Evolutionary conservation across 192 early-diverging fungal genomes (phyloP).

Genomic region (Lunasporangiospora selenospora): DNA sequence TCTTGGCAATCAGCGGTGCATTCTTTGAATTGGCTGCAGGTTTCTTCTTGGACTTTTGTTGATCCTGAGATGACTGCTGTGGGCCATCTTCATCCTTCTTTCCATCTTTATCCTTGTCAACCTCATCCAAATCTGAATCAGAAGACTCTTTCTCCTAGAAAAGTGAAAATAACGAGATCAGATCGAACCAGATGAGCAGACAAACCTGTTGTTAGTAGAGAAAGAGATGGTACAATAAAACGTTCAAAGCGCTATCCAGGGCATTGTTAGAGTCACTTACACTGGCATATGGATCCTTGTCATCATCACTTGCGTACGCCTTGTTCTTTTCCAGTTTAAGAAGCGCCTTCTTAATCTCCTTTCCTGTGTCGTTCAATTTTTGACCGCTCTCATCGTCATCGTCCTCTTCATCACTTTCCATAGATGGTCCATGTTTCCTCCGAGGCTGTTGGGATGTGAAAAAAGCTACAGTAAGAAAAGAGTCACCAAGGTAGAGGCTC

Average conservation of each 20-base stretch:
- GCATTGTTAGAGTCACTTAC: slow-evolving; percentile 30
- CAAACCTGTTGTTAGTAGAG: slow-evolving; percentile 5
- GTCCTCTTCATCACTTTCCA: slow-evolving; percentile 52
- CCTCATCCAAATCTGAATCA: slow-evolving; percentile 38
- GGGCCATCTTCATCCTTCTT: slow-evolving; percentile 27
- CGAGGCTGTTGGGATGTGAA: slow-evolving; percentile 31
- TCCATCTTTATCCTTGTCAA: slow-evolving; percentile 35
- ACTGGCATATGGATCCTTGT: slow-evolving; percentile 62
- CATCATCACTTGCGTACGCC: slow-evolving; percentile 67
- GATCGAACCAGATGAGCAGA: slow-evolving; percentile 15
- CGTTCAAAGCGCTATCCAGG: slow-evolving; percentile 20
- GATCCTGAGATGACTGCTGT: slow-evolving; percentile 2
- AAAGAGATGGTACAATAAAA: slow-evolving; percentile 8
- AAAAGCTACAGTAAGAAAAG: slow-evolving; percentile 10
- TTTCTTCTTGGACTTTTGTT: slow-evolving; percentile 33
- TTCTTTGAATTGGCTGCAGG: slow-evolving; percentile 50
- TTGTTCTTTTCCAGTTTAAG: slow-evolving; percentile 68
- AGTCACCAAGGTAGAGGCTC: neutral
- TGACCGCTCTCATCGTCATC: slow-evolving; percentile 36
- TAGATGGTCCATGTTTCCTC: slow-evolving; percentile 42
- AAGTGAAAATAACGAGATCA: neutral
- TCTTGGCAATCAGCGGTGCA: slow-evolving; percentile 52
- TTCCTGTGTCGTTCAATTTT: slow-evolving; percentile 49
- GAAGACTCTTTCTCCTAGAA: slow-evolving; percentile 30
- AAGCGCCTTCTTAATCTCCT: slow-evolving; percentile 69